These are phyloP conservation scores for Lentinula edodes DNA, from an alignment of 768 basidiomycete species.

Conservation along the genomic window DNA sequence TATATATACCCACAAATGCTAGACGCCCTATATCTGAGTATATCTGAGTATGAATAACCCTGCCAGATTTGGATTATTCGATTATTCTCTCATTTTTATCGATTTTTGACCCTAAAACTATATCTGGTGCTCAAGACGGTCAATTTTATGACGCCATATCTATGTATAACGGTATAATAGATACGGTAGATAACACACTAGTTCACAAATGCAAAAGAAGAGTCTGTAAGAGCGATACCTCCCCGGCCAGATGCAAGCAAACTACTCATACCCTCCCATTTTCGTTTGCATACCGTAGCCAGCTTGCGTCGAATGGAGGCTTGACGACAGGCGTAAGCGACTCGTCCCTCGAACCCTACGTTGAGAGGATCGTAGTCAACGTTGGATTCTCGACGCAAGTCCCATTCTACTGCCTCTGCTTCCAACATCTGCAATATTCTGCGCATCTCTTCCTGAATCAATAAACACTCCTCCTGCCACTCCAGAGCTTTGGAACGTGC, in stretches of 20 bases:
- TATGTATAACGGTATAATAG: too few relatives aligned
- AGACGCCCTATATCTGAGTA: too few relatives aligned
- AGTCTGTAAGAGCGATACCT: background rate
- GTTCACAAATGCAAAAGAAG: background rate
- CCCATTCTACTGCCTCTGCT: background rate
- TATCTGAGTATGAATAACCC: too few relatives aligned
- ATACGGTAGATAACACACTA: too few relatives aligned
- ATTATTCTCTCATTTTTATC: too few relatives aligned
- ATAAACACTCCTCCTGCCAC: conserved; percentile 14
- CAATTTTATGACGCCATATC: background rate
- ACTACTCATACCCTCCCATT: background rate
- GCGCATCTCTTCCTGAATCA: conserved; percentile 15
- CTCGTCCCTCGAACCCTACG: background rate
- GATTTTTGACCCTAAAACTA: too few relatives aligned
- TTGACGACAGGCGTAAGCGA: background rate
- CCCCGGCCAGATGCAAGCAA: background rate
- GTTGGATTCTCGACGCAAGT: background rate
- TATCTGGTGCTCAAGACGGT: too few relatives aligned
- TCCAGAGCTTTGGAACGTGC: conserved; percentile 5
- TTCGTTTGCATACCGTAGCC: background rate
- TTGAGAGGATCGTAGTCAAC: background rate
- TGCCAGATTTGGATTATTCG: too few relatives aligned
- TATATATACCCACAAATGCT: too few relatives aligned
- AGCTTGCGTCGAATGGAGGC: background rate
- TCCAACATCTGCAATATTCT: background rate